Evolutionary conservation across 2,329 filamentous ascomycete species (phyloP).

Genomic region (Fusarium temperatum): DNA sequence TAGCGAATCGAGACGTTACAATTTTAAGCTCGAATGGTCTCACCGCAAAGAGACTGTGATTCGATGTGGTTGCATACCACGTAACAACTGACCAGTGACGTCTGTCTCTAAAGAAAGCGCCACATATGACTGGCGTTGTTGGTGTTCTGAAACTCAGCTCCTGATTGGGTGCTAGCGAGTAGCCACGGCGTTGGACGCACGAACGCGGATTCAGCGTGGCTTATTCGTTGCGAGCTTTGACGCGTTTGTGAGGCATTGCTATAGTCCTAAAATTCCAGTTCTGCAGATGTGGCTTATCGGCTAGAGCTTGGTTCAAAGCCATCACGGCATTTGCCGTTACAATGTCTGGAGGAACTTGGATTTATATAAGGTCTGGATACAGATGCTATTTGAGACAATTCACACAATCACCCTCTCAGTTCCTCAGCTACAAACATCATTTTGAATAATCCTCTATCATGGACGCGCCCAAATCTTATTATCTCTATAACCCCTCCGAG

Average conservation of each 20-base stretch:
- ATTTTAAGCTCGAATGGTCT: neutral
- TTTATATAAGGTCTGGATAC: neutral
- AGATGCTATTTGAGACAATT: neutral
- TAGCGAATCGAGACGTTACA: neutral
- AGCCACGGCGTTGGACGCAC: neutral
- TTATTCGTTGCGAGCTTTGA: neutral
- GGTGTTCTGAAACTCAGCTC: neutral
- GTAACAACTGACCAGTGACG: neutral
- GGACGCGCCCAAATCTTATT: slow-evolving; percentile 19
- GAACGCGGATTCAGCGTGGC: neutral
- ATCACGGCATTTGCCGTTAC: neutral
- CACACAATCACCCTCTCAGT: neutral
- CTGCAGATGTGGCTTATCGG: neutral
- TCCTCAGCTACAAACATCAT: neutral
- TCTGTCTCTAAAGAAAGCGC: neutral
- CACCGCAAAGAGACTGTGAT: neutral
- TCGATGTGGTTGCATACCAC: neutral
- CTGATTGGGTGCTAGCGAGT: neutral
- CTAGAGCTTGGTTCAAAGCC: neutral
- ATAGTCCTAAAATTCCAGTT: neutral
- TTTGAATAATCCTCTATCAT: neutral
- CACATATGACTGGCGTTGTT: slow-evolving; percentile 7
- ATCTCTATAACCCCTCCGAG: slow-evolving; percentile 30
- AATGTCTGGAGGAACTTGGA: neutral
- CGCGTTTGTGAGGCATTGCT: slow-evolving; percentile 1